These are phyloP conservation scores for Cercospora citrullina DNA, from an alignment of 2,329 filamentous ascomycete species.

Conservation along the genomic window DNA sequence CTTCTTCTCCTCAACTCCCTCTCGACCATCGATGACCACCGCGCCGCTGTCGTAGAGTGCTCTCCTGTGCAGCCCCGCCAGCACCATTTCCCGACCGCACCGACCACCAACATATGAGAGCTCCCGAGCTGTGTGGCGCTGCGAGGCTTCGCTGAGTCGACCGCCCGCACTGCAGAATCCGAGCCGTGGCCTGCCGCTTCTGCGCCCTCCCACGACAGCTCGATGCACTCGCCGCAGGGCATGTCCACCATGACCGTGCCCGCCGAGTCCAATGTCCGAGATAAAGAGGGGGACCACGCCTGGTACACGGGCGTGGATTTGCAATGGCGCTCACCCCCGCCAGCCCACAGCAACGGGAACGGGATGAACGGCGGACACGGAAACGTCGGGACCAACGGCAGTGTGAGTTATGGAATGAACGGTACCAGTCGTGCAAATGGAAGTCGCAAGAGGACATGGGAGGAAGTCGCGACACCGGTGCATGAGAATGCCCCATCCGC, in stretches of 20 bases:
- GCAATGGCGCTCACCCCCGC: conserved; percentile 27
- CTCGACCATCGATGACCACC: neutral
- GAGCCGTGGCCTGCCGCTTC: neutral
- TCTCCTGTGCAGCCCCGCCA: neutral
- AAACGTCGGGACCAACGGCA: neutral
- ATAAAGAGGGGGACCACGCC: conserved; percentile 14
- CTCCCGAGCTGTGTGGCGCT: neutral
- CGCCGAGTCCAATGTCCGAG: conserved; percentile 18
- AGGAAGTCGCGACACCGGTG: conserved; percentile 21
- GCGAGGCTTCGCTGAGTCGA: neutral
- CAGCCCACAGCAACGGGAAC: conserved; percentile 17
- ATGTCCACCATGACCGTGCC: conserved; percentile 25
- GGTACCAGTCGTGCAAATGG: neutral
- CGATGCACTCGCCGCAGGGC: neutral
- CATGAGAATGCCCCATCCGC: conserved; percentile 7
- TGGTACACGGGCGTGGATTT: conserved; percentile 27
- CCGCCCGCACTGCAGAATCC: neutral
- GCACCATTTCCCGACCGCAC: neutral
- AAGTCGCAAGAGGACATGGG: conserved; percentile 26
- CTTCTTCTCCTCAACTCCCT: neutral
- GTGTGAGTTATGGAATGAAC: conserved; percentile 15
- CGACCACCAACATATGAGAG: neutral
- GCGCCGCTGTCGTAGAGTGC: neutral
- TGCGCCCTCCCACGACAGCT: neutral
- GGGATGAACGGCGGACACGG: neutral